Evolutionary conservation across 768 basidiomycete species (phyloP).

Genomic region (Collybiopsis confluens): DNA sequence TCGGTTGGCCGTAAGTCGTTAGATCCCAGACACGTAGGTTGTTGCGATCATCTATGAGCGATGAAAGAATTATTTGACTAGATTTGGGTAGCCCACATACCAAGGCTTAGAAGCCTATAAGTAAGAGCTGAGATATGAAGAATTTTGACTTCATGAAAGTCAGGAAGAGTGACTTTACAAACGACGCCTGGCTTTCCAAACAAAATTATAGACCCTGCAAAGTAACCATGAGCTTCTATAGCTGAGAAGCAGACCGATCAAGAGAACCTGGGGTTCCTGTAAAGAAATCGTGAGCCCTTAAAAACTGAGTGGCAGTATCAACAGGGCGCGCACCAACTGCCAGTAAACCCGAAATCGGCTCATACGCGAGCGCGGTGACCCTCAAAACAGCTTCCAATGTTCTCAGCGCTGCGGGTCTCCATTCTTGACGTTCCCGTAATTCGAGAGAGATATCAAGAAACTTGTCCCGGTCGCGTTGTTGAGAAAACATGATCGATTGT

Average conservation of each 20-base stretch:
- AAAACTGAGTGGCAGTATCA: conserved; percentile 4
- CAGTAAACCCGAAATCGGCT: conserved; percentile 58
- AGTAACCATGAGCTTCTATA: background rate
- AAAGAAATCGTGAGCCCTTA: background rate
- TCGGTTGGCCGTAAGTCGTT: conserved; percentile 46
- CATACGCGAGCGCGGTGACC: conserved; percentile 49
- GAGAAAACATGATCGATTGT: conserved; percentile 35
- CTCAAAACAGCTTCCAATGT: conserved; percentile 47
- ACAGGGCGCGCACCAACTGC: conserved; percentile 47
- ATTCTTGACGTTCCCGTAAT: conserved; percentile 51
- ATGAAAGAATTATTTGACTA: too few relatives aligned
- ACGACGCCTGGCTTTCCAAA: conserved; percentile 69
- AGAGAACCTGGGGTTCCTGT: conserved; percentile 63
- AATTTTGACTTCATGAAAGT: conserved; percentile 46
- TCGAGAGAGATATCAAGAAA: conserved; percentile 52
- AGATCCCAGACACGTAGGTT: conserved; percentile 62
- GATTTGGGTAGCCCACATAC: conserved; percentile 30
- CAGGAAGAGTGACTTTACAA: conserved; percentile 40
- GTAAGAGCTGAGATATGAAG: conserved; percentile 56
- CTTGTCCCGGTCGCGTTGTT: conserved; percentile 24
- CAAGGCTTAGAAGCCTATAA: conserved; percentile 57
- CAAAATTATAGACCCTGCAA: conserved; percentile 61
- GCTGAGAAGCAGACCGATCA: conserved; percentile 24
- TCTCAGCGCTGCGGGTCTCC: conserved; percentile 49
- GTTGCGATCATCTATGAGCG: conserved; percentile 43